Base-by-base conservation (phyloP, 2,329 filamentous ascomycete genomes). In the Beauveria scarabaeidicola region DNA sequence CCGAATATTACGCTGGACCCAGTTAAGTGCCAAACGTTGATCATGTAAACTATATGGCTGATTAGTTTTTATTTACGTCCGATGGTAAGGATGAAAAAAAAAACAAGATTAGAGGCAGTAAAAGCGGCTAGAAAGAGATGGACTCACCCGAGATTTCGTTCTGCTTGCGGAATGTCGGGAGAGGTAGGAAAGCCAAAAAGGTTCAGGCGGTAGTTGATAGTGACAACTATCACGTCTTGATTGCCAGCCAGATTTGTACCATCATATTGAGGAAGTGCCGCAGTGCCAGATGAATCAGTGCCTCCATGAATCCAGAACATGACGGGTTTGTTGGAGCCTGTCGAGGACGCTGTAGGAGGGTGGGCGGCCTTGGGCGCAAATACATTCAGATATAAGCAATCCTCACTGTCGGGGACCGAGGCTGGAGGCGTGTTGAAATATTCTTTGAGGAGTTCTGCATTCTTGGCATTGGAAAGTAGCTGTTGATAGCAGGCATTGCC, bases 1-100 rank as follows among this genome's bases (percentile, higher is more conserved):
- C 1, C 72, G 76, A 52, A 87, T 85, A 60, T 87, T 85, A 60
- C 82, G 78, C n/a, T 79, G 78, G 0, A 84, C 75, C 84, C 84
- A 87, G 62, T 85, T 63, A 17, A 87, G 69, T 0, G 77, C 82
- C 0, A 82, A 69, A 23, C 81, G 72, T 64, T 86, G 83, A 62
- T 87, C 84, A 44, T 61, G 58, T 3, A 67, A 48, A 8, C 66
- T 53, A 50, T 55, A 23, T 27, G 50, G 32, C 17, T 44, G 61
- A 23, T 61, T 57, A 61, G 29, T 17, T 36, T 25, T 13, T 44
- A 1, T 41, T 8, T 1, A 13, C 3, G 27, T 21, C 3, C 8
- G 44, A 10, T 15, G 11, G 1, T 29, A 29, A 29, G 17, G 1
- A 25, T n/a, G 9, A 56, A 17, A 23, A 50, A 10, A n/a, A n/a